Base-by-base conservation (phyloP, 768 basidiomycete genomes). In the Termitomyces sp. region DNA sequence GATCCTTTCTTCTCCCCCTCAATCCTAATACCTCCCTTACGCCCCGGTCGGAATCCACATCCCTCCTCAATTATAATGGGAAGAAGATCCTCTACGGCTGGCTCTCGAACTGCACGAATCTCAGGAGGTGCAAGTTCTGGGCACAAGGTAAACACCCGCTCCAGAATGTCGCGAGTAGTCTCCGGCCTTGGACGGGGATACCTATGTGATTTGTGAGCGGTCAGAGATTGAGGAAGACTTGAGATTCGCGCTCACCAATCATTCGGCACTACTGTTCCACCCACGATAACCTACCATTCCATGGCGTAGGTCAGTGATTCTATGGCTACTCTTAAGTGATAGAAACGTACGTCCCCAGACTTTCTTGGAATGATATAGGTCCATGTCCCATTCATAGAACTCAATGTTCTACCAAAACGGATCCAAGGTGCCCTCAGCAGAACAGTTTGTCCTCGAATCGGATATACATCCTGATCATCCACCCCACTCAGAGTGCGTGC, bases 391-490 rank as follows among this genome's bases (percentile, higher is more conserved):
- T 72, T 67, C 17, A 62, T 65, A 10, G 75, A 77, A 63, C 79
- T 81, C 20, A 79, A 59, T 4, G 83, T 81, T 66, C 79, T 72
- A 7, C 83, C 82, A 65, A 76, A 79, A 45, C 82, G 79, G 49
- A 90, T 71, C 72, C 80, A 78, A 0, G 89, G 86, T 12, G 89
- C 88, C 53, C 82, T 72, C 31, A 94, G 77, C 9, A 92, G 70
- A 8, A 93, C 83, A 0, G 88, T 86, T 72, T 95, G 93, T 12
- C 93, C 93, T 29, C 91, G 79, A 64, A 92, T 83, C 2, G 93
- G 90, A 69, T 84, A 84, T 37, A 92, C 77, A 31, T 76, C 75
- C 54, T 78, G 76, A 70, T 95, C 93, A 64, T 92, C 86, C 6
- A 94, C 85, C 2, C 92, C 92, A 5, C 88, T 81, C 47, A 95